Conservation (phyloP, 129 eudicot species). For the Smallanthus sonchifolius region DNA sequence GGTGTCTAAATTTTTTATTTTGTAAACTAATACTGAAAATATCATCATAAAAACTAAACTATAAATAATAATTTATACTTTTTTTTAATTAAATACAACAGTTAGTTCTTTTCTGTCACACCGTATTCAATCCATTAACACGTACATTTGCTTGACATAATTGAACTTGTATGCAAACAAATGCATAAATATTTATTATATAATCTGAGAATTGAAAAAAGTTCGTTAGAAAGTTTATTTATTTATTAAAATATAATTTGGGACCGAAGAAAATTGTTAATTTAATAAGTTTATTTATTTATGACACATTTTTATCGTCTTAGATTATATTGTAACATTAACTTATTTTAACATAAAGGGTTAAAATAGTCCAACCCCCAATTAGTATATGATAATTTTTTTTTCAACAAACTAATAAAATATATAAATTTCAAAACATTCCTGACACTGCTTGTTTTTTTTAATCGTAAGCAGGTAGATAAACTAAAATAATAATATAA, state of each 20-base stretch:
- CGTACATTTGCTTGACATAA: too few relatives aligned
- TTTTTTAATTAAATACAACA: not conserved
- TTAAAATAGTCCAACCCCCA: not conserved
- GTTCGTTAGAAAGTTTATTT: not conserved
- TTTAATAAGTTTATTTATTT: not conserved
- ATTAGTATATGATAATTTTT: not conserved
- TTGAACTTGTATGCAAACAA: too few relatives aligned
- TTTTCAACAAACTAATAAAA: not conserved
- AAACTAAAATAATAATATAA: not conserved
- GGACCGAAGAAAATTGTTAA: not conserved
- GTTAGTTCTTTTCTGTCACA: not conserved
- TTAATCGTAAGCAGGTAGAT: constrained; percentile 24
- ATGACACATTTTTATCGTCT: not conserved
- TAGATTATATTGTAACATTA: not conserved
- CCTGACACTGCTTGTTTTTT: constrained; percentile 7
- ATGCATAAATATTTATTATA: too few relatives aligned
- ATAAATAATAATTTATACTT: not conserved
- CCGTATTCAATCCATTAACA: too few relatives aligned
- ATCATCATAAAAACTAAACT: not conserved
- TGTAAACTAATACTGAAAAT: not conserved
- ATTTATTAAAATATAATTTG: not conserved
- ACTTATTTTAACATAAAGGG: not conserved
- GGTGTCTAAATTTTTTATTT: not conserved
- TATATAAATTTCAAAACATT: constrained; percentile 3
- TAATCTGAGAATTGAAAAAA: too few relatives aligned